Base-by-base conservation (phyloP, 352 stramenopile genomes). In the Peronospora farinosa region DNA sequence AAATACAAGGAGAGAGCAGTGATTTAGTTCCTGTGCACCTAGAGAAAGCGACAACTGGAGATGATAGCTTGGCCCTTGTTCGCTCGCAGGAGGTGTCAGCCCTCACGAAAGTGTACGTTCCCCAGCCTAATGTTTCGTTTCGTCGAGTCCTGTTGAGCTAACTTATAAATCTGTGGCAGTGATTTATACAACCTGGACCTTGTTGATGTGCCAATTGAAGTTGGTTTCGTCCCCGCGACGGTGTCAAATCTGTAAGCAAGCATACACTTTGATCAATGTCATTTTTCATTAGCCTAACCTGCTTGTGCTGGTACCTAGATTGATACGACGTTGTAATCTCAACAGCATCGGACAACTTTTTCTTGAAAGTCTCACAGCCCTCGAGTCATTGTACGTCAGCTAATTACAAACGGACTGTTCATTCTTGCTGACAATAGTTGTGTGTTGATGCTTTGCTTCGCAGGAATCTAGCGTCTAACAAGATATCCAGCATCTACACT, bases 161-260 rank as follows among this genome's bases (percentile, higher is more conserved):
- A 44, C 12, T 16, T 23, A 21, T n/a, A 32, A 32, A 13, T 36
- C 35, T 53, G 5, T 31, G 13, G 11, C 37, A 74, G 65, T 30
- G 62, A 72, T 23, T 28, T 74, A 11, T 59, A 47, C 25, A 74
- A 74, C 37, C 25, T 74, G 15, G 65, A 74, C 25, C 53, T 74
- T 17, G 60, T 19, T 39, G 27, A 46, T n/a, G 33, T 69, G 25
- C 17, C 47, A 3, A 60, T 74, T 15, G 51, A 17, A 15, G 15
- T 44, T 32, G 58, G 40, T 13, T 74, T 69, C 35, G 40, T 74
- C 17, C 65, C 65, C 15, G 43, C 62, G 23, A 69, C 58, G 5
- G 23, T 74, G 32, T 39, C 60, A 47, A 60, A 47, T 13, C 33
- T 74, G 65, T 74, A 50, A 33, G 65, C 57, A 30, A 37, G 13